These are phyloP conservation scores for Chlamydomonas eustigma DNA, from an alignment of 139 green algal genomes.

Conservation along the genomic window DNA sequence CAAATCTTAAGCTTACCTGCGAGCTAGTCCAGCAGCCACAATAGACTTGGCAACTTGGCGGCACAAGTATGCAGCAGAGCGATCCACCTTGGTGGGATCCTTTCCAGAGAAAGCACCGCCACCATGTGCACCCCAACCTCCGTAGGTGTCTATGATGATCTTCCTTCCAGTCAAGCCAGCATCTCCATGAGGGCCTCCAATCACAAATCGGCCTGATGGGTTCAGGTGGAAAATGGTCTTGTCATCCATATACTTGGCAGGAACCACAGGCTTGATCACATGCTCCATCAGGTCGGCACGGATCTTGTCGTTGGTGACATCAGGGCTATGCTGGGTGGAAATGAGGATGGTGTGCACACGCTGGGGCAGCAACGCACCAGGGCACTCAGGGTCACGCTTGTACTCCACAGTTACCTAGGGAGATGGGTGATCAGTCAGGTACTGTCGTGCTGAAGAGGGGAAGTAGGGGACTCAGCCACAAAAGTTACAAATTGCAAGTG, in stretches of 20 bases:
- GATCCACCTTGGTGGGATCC: slow-evolving; percentile 77
- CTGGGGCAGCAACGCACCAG: slow-evolving; percentile 81
- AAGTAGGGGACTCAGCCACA: too few relatives aligned
- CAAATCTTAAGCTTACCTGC: too few relatives aligned
- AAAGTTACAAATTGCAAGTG: too few relatives aligned
- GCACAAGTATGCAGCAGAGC: slow-evolving; percentile 97
- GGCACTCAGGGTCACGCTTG: slow-evolving; percentile 83
- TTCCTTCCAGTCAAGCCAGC: slow-evolving; percentile 87
- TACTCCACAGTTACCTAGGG: slow-evolving; percentile 96
- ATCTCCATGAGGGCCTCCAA: slow-evolving; percentile 96
- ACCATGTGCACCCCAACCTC: slow-evolving; percentile 97
- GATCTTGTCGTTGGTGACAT: slow-evolving; percentile 97
- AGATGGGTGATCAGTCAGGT: neutral
- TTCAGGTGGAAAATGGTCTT: slow-evolving; percentile 99
- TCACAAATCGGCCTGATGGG: slow-evolving; percentile 95
- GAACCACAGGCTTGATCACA: slow-evolving; percentile 98
- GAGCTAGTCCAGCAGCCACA: slow-evolving; percentile 86
- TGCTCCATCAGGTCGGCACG: slow-evolving; percentile 89
- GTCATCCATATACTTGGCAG: slow-evolving; percentile 96
- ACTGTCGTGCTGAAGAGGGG: too few relatives aligned
- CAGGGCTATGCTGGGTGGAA: slow-evolving; percentile 91
- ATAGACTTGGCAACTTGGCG: slow-evolving; percentile 97
- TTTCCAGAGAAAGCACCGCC: slow-evolving; percentile 98
- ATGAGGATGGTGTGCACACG: slow-evolving; percentile 99
- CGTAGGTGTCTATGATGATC: slow-evolving; percentile 99